phyloP scores from a whole-genome alignment of 192 early-diverging fungal genomes.

The Funneliformis geosporum region DNA sequence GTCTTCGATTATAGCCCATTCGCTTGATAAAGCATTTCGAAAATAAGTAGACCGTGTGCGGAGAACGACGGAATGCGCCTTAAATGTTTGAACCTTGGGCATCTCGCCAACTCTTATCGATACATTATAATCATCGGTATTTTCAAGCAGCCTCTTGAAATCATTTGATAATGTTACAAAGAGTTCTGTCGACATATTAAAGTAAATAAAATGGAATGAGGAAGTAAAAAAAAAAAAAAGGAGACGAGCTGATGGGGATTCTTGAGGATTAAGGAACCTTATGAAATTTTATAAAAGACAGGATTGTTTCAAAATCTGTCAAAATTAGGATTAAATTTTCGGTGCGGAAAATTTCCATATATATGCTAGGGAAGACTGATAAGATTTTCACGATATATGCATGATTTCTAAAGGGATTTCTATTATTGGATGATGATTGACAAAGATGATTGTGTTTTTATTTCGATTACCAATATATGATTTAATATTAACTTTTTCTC shows the following conservation, averaged over 20 bases:
- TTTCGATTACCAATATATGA: not conserved
- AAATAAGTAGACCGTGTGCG: constrained; percentile 16
- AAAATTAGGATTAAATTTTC: not conserved
- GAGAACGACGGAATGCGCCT: constrained; percentile 20
- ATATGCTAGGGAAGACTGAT: not conserved
- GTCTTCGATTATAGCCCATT: not conserved
- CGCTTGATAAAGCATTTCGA: not conserved
- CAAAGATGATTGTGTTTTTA: not conserved
- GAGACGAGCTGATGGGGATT: too few species aligned
- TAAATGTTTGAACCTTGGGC: constrained; percentile 9
- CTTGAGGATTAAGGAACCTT: too few species aligned
- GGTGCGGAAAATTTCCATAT: not conserved
- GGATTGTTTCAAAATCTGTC: too few species aligned
- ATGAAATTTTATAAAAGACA: too few species aligned
- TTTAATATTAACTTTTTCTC: not conserved
- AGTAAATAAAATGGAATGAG: not conserved
- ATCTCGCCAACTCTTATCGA: constrained; percentile 3
- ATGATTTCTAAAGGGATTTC: not conserved
- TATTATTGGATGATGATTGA: not conserved
- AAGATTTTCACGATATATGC: not conserved
- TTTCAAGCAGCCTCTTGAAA: not conserved
- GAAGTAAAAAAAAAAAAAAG: not conserved
- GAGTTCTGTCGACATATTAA: not conserved
- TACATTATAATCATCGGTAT: constrained; percentile 13
- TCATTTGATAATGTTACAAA: not conserved